Evolutionary conservation across 2,329 filamentous ascomycete genomes (phyloP).

Genomic region (Emergomyces orientalis): DNA sequence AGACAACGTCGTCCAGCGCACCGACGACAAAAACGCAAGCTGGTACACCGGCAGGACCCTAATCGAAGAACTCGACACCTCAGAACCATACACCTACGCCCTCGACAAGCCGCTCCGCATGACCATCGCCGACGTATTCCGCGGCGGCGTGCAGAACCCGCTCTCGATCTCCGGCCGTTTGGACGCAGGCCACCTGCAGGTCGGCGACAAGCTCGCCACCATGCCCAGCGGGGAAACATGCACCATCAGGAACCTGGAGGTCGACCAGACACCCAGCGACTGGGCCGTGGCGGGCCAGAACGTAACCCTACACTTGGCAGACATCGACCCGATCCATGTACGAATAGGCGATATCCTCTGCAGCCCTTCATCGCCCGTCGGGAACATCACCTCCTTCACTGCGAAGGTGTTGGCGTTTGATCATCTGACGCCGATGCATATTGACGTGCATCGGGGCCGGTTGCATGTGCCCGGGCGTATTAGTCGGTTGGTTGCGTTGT

Average conservation of each 20-base stretch:
- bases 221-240: slow-evolving; percentile 76
- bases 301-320: slow-evolving; percentile 68
- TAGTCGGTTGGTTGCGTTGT: slow-evolving; percentile 56
- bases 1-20: slow-evolving; percentile 62
- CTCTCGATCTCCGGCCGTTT: slow-evolving; percentile 79
- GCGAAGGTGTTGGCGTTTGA: slow-evolving; percentile 85
- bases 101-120: slow-evolving; percentile 74
- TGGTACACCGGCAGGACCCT: slow-evolving; percentile 81
- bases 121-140: slow-evolving; percentile 80
- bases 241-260: slow-evolving; percentile 69
- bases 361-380: slow-evolving; percentile 55
- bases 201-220: slow-evolving; percentile 68
- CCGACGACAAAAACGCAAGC: slow-evolving; percentile 42
- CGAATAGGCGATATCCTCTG: slow-evolving; percentile 82
- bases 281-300: slow-evolving; percentile 94
- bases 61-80: slow-evolving; percentile 75
- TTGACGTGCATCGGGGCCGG: slow-evolving; percentile 81
- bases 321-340: slow-evolving; percentile 77
- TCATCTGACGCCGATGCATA: slow-evolving; percentile 73
- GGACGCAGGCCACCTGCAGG: slow-evolving; percentile 72
- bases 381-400: slow-evolving; percentile 63
- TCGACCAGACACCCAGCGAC: slow-evolving; percentile 62
- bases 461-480: slow-evolving; percentile 71
- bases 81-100: slow-evolving; percentile 60
- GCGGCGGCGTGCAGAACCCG: slow-evolving; percentile 67